Conservation (phyloP, 2,329 filamentous ascomycete genomes). For the Ascochyta lentis region DNA sequence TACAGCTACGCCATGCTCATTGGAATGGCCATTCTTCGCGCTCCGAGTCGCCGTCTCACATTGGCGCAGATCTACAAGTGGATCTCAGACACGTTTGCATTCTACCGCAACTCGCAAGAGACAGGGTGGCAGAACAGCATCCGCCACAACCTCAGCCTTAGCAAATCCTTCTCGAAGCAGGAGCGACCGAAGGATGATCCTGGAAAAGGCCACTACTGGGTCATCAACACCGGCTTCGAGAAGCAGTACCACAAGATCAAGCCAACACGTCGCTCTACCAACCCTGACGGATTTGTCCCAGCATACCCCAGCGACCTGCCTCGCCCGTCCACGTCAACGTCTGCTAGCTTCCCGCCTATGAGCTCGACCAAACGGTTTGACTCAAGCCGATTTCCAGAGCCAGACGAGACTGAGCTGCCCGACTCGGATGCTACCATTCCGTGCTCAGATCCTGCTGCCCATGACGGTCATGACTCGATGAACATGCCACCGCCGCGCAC, state of each 20-base stretch:
- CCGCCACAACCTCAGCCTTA: constrained; percentile 93
- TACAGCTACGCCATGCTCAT: constrained; percentile 96
- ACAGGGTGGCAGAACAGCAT: constrained; percentile 99
- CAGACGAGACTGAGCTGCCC: constrained; percentile 53
- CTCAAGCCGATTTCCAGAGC: constrained; percentile 59
- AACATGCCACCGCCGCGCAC: constrained; percentile 53
- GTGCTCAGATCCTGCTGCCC: constrained; percentile 57
- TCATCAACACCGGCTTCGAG: constrained; percentile 89
- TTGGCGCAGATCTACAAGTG: constrained; percentile 98
- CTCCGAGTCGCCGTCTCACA: constrained; percentile 81
- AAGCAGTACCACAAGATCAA: constrained; percentile 89
- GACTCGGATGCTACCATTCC: constrained; percentile 61
- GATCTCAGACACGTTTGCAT: constrained; percentile 94
- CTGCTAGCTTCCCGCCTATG: constrained; percentile 43
- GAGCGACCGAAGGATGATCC: constrained; percentile 96
- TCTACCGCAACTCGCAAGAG: constrained; percentile 79
- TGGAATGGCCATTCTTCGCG: constrained; percentile 93
- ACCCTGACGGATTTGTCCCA: constrained; percentile 48
- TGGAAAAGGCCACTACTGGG: constrained; percentile 98
- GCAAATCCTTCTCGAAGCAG: constrained; percentile 96
- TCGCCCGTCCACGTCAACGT: constrained; percentile 50
- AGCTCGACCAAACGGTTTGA: constrained; percentile 55
- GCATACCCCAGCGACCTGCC: constrained; percentile 41
- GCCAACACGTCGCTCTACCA: constrained; percentile 63
- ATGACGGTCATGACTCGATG: constrained; percentile 54